phyloP scores from a whole-genome alignment of 805 yeast species.

The Nematodospora valgi region DNA sequence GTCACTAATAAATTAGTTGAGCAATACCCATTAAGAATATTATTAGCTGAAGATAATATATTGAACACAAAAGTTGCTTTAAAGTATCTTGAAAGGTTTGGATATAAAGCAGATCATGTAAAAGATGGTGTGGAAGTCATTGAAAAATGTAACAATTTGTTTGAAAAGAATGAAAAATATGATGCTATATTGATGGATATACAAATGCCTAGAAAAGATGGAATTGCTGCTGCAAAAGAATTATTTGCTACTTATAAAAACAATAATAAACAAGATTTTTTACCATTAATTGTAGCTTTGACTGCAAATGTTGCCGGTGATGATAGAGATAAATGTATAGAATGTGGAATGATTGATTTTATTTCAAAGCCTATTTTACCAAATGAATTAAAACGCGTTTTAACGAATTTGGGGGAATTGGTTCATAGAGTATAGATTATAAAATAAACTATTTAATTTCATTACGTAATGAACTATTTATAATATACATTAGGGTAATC shows the following conservation, averaged over 20 bases:
- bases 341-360: slow-evolving; percentile 53
- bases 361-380: slow-evolving; percentile 54
- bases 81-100: slow-evolving; percentile 46
- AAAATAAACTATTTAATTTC: background rate
- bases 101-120: slow-evolving; percentile 51
- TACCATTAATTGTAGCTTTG: slow-evolving; percentile 44
- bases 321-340: slow-evolving; percentile 44
- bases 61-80: slow-evolving; percentile 49
- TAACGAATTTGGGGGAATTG: slow-evolving; percentile 17
- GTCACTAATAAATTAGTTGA: slow-evolving; percentile 4
- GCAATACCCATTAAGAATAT: slow-evolving; percentile 41
- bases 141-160: slow-evolving; percentile 27
- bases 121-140: slow-evolving; percentile 48
- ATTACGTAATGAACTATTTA: background rate
- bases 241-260: slow-evolving; percentile 25
- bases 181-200: slow-evolving; percentile 56
- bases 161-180: slow-evolving; percentile 30
- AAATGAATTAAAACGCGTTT: slow-evolving; percentile 35
- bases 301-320: slow-evolving; percentile 56
- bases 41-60: slow-evolving; percentile 55
- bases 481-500: too few relatives aligned
- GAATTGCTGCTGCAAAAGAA: slow-evolving; percentile 47
- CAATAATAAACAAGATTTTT: slow-evolving; percentile 11
- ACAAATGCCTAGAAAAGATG: slow-evolving; percentile 56
- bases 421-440: slow-evolving; percentile 1